A percentile compares a stretch with the other conserved stretches of the same genome.
phyloP scores from a whole-genome alignment of 805 yeast species.

The Pichia rugopelliculosa region DNA sequence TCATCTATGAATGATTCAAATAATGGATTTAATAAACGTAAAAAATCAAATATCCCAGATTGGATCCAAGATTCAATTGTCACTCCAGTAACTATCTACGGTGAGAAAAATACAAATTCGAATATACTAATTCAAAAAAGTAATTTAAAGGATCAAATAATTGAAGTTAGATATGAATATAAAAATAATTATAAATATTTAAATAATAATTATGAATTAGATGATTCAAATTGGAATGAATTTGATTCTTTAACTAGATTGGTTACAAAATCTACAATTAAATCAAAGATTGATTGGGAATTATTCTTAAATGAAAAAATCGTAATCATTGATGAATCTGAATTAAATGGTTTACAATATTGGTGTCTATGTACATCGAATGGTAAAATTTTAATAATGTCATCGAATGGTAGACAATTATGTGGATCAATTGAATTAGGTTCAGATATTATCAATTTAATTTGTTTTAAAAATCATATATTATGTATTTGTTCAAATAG shows the following conservation, averaged over 20 bases:
- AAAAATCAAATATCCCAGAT: slow-evolving; percentile 29
- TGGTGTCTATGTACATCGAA: slow-evolving; percentile 52
- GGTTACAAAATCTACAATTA: slow-evolving; percentile 4
- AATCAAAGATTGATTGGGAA: slow-evolving; percentile 29
- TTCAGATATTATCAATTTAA: slow-evolving; percentile 33
- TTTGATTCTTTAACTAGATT: slow-evolving; percentile 29
- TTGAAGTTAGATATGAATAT: slow-evolving; percentile 18
- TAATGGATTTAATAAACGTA: not conserved
- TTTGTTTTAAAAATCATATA: slow-evolving; percentile 29
- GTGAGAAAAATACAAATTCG: slow-evolving; percentile 25
- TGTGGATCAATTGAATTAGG: slow-evolving; percentile 50
- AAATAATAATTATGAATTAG: slow-evolving; percentile 22
- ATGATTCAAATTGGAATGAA: slow-evolving; percentile 26
- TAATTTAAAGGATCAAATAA: slow-evolving; percentile 9
- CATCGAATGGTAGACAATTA: slow-evolving; percentile 38
- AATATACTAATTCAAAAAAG: slow-evolving; percentile 24
- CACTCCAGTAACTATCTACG: slow-evolving; percentile 23
- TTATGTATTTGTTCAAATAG: slow-evolving; percentile 46
- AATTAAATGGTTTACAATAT: slow-evolving; percentile 38
- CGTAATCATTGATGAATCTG: slow-evolving; percentile 27
- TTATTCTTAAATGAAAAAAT: slow-evolving; percentile 35
- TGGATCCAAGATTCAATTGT: slow-evolving; percentile 21
- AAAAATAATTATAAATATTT: slow-evolving; percentile 10
- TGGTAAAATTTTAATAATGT: slow-evolving; percentile 44
- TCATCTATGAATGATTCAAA: not conserved